Conservation (phyloP, 2,329 filamentous ascomycete genomes). For the Colletotrichum truncatum region DNA sequence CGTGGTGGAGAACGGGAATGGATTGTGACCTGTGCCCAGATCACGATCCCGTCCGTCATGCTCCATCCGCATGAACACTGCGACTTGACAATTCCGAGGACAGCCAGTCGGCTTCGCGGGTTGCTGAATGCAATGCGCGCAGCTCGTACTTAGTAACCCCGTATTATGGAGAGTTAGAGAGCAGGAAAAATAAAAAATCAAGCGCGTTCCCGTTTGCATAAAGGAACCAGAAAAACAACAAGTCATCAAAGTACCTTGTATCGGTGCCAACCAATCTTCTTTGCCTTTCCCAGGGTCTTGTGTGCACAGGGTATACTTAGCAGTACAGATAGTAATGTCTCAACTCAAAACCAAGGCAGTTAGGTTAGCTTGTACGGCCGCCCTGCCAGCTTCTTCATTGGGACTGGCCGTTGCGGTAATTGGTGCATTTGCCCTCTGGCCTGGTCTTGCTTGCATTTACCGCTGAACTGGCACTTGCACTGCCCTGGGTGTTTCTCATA, state of each 20-base stretch:
- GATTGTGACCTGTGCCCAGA: neutral
- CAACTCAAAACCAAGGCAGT: neutral
- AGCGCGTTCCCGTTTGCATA: slow-evolving; percentile 10
- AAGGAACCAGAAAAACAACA: neutral
- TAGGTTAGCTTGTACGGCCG: neutral
- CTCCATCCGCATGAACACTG: slow-evolving; percentile 28
- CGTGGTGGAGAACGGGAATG: slow-evolving; percentile 4
- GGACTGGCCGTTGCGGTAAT: slow-evolving; percentile 20
- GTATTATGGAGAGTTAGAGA: neutral
- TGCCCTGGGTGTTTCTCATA: neutral
- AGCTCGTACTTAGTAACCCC: slow-evolving; percentile 23
- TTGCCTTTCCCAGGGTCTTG: neutral
- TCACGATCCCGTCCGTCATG: slow-evolving; percentile 3
- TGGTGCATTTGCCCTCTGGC: slow-evolving; percentile 8
- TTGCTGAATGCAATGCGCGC: slow-evolving; percentile 12
- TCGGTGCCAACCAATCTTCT: neutral
- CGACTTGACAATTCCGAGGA: slow-evolving; percentile 1
- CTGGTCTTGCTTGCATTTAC: too few species aligned
- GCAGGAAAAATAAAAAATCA: too few species aligned
- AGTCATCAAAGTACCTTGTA: slow-evolving; percentile 12
- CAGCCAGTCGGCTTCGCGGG: slow-evolving; percentile 22
- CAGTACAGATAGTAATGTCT: neutral
- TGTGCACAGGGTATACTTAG: neutral
- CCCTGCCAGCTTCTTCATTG: slow-evolving; percentile 16
- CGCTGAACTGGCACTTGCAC: neutral